Conservation (phyloP, 495 filamentous ascomycete genomes). For the Aspergillus saccharolyticus region DNA sequence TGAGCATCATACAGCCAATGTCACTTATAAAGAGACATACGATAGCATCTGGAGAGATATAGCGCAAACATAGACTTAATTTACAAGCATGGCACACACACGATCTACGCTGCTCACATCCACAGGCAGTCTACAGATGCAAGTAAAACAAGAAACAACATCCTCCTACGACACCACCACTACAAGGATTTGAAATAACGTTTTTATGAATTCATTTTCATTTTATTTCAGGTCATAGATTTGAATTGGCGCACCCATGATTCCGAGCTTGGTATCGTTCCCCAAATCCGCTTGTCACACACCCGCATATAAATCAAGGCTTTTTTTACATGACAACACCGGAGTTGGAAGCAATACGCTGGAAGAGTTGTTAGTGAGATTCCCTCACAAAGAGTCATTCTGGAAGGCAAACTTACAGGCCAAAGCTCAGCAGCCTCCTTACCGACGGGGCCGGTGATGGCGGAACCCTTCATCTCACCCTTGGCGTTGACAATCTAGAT, state of each 20-base stretch:
- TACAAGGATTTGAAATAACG: slow-evolving; percentile 1
- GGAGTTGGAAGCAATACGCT: slow-evolving; percentile 99
- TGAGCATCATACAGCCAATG: too few species aligned
- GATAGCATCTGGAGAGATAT: too few species aligned
- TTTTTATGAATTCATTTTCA: slow-evolving; percentile 19
- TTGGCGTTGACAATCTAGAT: slow-evolving; percentile 97
- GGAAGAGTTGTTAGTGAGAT: slow-evolving; percentile 5
- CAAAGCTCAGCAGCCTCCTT: slow-evolving; percentile 99
- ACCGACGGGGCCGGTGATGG: slow-evolving; percentile 97
- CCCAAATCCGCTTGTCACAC: slow-evolving; percentile 16
- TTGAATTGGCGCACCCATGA: slow-evolving; percentile 21
- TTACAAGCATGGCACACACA: too few species aligned
- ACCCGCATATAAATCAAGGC: slow-evolving; percentile 11
- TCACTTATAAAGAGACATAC: too few species aligned
- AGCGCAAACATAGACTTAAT: too few species aligned
- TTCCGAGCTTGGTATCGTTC: slow-evolving; percentile 40
- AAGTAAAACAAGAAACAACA: too few species aligned
- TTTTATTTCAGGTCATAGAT: slow-evolving; percentile 13
- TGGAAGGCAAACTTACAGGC: slow-evolving; percentile 66
- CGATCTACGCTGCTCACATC: too few species aligned
- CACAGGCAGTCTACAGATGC: too few species aligned
- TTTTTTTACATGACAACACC: slow-evolving; percentile 94
- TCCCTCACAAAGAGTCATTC: neutral
- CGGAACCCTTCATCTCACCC: slow-evolving; percentile 99
- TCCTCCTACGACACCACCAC: too few species aligned